Evolutionary conservation across 2,329 filamentous ascomycete species (phyloP), one percentile per base, ranked within the genome.

Genomic region (Trichothecium roseum): DNA sequence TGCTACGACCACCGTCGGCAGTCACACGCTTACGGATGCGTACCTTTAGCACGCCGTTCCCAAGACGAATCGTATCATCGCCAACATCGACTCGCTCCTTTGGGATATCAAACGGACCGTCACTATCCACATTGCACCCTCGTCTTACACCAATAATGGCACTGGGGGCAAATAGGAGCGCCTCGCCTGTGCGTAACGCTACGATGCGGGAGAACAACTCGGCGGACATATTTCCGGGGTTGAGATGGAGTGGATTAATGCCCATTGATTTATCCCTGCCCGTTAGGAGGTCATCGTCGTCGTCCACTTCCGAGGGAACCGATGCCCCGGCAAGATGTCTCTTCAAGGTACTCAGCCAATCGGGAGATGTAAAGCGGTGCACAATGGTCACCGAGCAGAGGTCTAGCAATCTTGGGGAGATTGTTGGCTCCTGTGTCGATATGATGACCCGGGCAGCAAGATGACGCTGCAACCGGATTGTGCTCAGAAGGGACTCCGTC

Each of bases 361-460:
- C 66, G 0, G 80, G 80, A 0, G 72, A 78, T 0, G 66, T 75
- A 52, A 88, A 88, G 0, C 78, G 68, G 48, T 88, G 82, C 0
- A 87, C 74, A 13, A 87, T 65, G 0, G 75, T 81, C n/a, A 83
- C 59, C 1, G 74, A 78, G 52, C 78, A 86, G 0, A 89, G 61
- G 36, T 85, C 81, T 0, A 89, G 64, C 0, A 91, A 65, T 13
- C 68, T 66, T 0, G 76, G 73, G 0, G 78, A 79, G 4, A 88
- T 66, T 0, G 80, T 84, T 0, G 83, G 84, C 46, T 89, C 84
- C 49, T 91, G 82, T 0, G 83, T 89, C 0, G 81, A 78, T 22
- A 89, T 78, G 29, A 89, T 51, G 4, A 87, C 64, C 1, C 83
- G 69, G 0, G 71, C 66, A 1, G 69, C 82, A 1, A 77, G 56